Percentiles rank a stretch among this genome's conserved stretches.
Conservation (phyloP, 768 basidiomycete species). For the Russula vinacea region DNA sequence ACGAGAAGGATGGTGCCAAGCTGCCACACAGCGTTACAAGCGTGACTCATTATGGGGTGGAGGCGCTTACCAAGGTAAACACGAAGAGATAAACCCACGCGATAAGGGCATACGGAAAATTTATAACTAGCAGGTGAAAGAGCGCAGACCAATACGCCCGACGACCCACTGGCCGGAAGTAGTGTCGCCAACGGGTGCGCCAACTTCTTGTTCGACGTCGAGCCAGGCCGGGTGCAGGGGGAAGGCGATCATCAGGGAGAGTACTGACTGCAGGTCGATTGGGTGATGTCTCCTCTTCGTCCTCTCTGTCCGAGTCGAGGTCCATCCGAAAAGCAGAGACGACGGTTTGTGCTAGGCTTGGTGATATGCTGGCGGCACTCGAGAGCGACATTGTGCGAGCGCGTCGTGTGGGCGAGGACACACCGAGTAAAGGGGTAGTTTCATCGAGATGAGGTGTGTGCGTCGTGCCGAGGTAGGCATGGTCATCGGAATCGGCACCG, state of each 20-base stretch:
- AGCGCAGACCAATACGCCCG: conserved; percentile 61
- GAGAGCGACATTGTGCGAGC: conserved; percentile 54
- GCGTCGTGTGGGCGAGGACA: conserved; percentile 34
- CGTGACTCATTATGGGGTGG: neutral
- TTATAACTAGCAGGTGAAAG: conserved; percentile 67
- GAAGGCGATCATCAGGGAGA: conserved; percentile 10
- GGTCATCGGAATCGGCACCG: conserved; percentile 35
- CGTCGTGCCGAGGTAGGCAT: conserved; percentile 30
- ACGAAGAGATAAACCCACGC: conserved; percentile 80
- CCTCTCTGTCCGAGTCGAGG: conserved; percentile 39
- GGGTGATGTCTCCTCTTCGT: conserved; percentile 30
- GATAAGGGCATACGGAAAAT: conserved; percentile 74
- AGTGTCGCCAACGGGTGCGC: conserved; percentile 46
- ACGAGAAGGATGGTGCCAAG: conserved; percentile 77
- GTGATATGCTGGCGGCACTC: conserved; percentile 50
- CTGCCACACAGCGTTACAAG: conserved; percentile 38
- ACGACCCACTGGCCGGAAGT: conserved; percentile 60
- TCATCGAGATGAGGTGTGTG: conserved; percentile 36
- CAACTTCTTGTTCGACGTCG: conserved; percentile 18
- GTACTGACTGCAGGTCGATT: conserved; percentile 10
- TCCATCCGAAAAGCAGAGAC: conserved; percentile 64
- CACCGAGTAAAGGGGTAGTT: conserved; percentile 47
- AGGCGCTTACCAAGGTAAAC: conserved; percentile 63
- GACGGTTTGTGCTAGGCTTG: conserved; percentile 66
- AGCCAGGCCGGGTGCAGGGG: conserved; percentile 20